Evolutionary conservation across 352 stramenopile species (phyloP).

Genomic region (Globisporangium canariense): DNA sequence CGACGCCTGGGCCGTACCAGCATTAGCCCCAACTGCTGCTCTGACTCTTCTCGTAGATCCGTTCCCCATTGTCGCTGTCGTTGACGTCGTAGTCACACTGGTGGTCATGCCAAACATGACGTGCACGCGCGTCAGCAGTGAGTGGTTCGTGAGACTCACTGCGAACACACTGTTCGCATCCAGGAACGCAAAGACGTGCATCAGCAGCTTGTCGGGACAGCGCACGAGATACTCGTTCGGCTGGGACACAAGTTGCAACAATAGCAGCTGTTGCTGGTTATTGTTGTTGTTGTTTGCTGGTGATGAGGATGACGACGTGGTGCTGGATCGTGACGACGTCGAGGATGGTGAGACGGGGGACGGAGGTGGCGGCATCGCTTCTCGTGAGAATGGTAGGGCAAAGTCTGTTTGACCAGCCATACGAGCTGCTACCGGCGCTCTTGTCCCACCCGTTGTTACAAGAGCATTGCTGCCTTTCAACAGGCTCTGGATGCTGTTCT

Average conservation of each 20-base stretch:
- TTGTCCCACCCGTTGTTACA: background rate
- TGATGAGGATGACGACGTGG: constrained; percentile 6
- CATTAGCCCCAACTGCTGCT: background rate
- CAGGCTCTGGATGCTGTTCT: constrained; percentile 66
- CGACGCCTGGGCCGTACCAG: constrained; percentile 13
- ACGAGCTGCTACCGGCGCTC: background rate
- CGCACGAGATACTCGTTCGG: constrained; percentile 26
- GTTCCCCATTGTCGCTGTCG: background rate
- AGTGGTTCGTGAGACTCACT: constrained; percentile 58
- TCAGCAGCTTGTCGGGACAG: constrained; percentile 53
- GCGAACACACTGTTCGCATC: constrained; percentile 70
- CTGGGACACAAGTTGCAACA: constrained; percentile 2
- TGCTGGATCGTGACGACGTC: constrained; percentile 13
- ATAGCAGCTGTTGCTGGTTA: constrained; percentile 4
- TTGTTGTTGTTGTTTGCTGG: background rate
- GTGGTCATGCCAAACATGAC: constrained; percentile 57
- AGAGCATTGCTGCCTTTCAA: constrained; percentile 37
- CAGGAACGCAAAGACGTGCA: constrained; percentile 65
- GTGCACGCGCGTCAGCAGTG: constrained; percentile 55
- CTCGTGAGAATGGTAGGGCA: background rate
- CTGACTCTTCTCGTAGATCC: background rate
- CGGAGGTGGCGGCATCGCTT: background rate
- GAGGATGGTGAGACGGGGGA: constrained; percentile 5
- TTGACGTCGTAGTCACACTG: constrained; percentile 8
- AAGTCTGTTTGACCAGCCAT: background rate